Percentiles rank a stretch among this genome's conserved stretches.
Evolutionary conservation across 1,139 yeast genomes (phyloP).

Genomic region (Yamadazyma songkhlaensis): DNA sequence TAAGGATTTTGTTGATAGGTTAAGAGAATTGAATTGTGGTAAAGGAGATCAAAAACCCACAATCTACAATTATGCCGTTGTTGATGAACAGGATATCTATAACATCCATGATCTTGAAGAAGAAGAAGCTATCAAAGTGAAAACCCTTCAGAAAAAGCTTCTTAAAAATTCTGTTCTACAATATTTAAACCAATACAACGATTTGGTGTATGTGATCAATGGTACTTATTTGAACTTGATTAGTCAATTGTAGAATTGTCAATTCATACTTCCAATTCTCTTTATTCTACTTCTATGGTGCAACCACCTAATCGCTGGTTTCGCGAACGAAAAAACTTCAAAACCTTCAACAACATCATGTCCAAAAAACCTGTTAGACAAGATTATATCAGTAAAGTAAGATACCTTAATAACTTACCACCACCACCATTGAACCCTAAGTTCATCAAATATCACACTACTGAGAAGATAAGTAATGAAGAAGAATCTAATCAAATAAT

Average conservation of each 20-base stretch:
- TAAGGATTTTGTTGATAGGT: slow-evolving; percentile 11
- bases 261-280: too few species aligned
- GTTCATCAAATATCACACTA: slow-evolving; percentile 55
- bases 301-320: background rate
- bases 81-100: slow-evolving; percentile 11
- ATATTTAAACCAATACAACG: slow-evolving; percentile 12
- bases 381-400: slow-evolving; percentile 82
- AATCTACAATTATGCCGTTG: slow-evolving; percentile 7
- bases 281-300: too few species aligned
- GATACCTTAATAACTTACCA: slow-evolving; percentile 85
- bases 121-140: slow-evolving; percentile 10
- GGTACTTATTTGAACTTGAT: slow-evolving; percentile 10
- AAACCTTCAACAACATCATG: slow-evolving; percentile 2
- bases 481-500: slow-evolving; percentile 62
- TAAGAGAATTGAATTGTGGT: slow-evolving; percentile 8
- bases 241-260: background rate
- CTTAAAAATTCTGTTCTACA: slow-evolving; percentile 8
- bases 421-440: slow-evolving; percentile 95
- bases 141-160: slow-evolving; percentile 10
- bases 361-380: slow-evolving; percentile 53
- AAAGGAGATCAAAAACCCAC: background rate
- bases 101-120: slow-evolving; percentile 5
- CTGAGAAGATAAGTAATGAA: slow-evolving; percentile 36
- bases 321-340: slow-evolving; percentile 6
- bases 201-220: slow-evolving; percentile 14